These are phyloP conservation scores for Cajanus cajan DNA, from an alignment of 306 rosid genomes.

Conservation along the genomic window DNA sequence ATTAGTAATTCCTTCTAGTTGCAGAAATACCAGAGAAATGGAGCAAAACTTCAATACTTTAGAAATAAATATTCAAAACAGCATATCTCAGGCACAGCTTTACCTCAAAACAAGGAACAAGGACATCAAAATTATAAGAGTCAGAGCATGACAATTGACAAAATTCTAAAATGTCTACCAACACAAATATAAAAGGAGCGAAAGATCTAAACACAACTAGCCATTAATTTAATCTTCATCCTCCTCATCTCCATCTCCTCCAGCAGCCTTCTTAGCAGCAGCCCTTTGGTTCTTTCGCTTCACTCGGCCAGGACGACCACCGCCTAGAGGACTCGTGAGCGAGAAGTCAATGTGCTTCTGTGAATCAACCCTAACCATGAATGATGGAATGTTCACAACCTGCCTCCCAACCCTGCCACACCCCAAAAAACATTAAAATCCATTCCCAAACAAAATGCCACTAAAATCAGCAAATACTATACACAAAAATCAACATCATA, in stretches of 20 bases:
- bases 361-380: conserved; percentile 68
- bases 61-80: background rate
- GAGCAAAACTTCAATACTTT: too few relatives aligned
- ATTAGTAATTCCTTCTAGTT: too few relatives aligned
- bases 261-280: conserved; percentile 75
- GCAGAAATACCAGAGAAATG: too few relatives aligned
- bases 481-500: background rate
- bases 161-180: conserved; percentile 23
- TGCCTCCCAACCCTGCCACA: conserved; percentile 69
- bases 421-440: background rate
- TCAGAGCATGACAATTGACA: background rate
- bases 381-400: conserved; percentile 70
- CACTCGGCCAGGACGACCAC: conserved; percentile 69
- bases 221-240: conserved; percentile 51
- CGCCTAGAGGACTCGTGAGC: conserved; percentile 69
- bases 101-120: conserved; percentile 9
- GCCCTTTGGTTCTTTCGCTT: conserved; percentile 62
- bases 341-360: conserved; percentile 78
- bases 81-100: background rate
- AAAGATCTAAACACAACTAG: background rate
- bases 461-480: background rate
- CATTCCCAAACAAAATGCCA: background rate
- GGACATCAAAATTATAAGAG: background rate
- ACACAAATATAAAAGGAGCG: background rate
- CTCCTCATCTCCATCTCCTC: conserved; percentile 72